phyloP scores from a whole-genome alignment of 495 filamentous ascomycete species.

The Daldinia loculata region DNA sequence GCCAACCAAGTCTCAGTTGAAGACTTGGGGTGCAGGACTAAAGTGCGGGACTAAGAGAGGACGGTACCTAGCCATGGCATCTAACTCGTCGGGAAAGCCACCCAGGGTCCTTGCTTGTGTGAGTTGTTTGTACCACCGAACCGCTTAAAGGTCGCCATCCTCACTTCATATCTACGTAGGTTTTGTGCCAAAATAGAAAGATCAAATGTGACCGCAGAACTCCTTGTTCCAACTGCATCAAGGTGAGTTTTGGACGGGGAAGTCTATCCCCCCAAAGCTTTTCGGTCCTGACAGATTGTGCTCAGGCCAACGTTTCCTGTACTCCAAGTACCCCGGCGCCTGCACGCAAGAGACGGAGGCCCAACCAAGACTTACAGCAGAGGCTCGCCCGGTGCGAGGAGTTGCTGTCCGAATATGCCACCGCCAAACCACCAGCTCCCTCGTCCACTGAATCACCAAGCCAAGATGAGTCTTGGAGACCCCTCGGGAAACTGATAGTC shows the following conservation, averaged over 20 bases:
- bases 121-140: constrained; percentile 17
- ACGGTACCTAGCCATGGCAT: constrained; percentile 26
- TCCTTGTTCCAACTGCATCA: constrained; percentile 70
- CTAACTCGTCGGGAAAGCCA: constrained; percentile 38
- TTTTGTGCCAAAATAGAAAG: constrained; percentile 71
- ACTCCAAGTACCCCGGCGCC: constrained; percentile 59
- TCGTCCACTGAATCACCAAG: constrained; percentile 27
- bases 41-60: neutral
- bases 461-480: constrained; percentile 50
- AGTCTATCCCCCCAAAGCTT: neutral
- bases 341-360: constrained; percentile 55
- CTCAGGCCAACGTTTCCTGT: constrained; percentile 56
- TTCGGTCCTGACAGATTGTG: neutral
- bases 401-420: constrained; percentile 56
- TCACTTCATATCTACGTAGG: constrained; percentile 47
- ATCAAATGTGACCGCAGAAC: constrained; percentile 74
- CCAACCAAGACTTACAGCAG: constrained; percentile 60
- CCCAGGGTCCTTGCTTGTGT: constrained; percentile 42
- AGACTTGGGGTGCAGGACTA: constrained; percentile 11
- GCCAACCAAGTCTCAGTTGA: constrained; percentile 7
- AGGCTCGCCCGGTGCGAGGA: constrained; percentile 59
- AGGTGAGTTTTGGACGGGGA: constrained; percentile 27
- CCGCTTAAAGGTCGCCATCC: constrained; percentile 4
- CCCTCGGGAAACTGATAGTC: constrained; percentile 53
- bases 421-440: constrained; percentile 45